Percentiles rank a stretch among this genome's conserved stretches.
phyloP scores from a whole-genome alignment of 495 filamentous ascomycete species.

The Aspergillus cristatus region DNA sequence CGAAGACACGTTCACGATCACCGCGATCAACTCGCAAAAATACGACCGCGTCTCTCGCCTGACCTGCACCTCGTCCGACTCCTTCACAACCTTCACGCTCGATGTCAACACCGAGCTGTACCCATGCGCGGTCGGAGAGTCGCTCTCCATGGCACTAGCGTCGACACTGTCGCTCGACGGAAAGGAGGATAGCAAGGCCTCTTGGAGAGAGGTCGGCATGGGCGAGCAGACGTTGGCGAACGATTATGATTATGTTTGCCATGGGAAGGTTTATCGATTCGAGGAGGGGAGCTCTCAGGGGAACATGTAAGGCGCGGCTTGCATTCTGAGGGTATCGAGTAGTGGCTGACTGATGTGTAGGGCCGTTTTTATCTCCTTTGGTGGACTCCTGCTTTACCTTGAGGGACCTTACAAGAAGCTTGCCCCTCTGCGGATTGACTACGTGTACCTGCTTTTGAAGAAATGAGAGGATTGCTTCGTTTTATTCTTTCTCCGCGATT shows the following conservation, averaged over 20 bases:
- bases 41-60: constrained; percentile 93
- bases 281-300: constrained; percentile 72
- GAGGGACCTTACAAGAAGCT: constrained; percentile 95
- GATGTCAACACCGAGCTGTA: constrained; percentile 95
- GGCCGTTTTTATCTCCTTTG: constrained; percentile 87
- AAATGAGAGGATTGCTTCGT: constrained; percentile 43
- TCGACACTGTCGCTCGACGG: constrained; percentile 82
- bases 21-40: constrained; percentile 64
- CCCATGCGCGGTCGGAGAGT: constrained; percentile 61
- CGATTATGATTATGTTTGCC: constrained; percentile 92
- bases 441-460: constrained; percentile 89
- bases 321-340: background rate
- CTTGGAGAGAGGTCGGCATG: constrained; percentile 71
- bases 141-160: constrained; percentile 68
- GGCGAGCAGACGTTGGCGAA: constrained; percentile 77
- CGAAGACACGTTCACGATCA: constrained; percentile 84
- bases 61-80: constrained; percentile 58
- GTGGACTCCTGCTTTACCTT: constrained; percentile 78
- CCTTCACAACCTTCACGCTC: constrained; percentile 64
- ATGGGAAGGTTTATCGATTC: constrained; percentile 96
- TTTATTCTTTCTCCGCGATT: constrained; percentile 3
- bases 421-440: constrained; percentile 78
- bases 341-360: constrained; percentile 34
- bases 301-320: constrained; percentile 62
- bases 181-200: constrained; percentile 54